Percentiles rank a stretch among this genome's conserved stretches.
phyloP scores from a whole-genome alignment of 202 grass and related monocot genomes.

The Alloteropsis angusta region DNA sequence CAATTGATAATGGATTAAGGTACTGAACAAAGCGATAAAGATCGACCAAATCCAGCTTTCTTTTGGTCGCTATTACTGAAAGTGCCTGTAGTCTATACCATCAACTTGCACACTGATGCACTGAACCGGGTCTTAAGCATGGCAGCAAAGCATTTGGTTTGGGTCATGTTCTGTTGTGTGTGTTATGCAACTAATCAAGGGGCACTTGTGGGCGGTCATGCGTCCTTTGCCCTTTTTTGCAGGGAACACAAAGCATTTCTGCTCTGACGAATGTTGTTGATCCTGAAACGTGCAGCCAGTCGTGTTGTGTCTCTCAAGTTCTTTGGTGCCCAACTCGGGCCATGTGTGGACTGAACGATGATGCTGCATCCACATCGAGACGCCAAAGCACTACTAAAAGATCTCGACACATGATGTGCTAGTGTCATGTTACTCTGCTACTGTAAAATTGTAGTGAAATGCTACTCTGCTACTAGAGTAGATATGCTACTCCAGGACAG shows the following conservation, averaged over 20 bases:
- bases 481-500: too few relatives aligned
- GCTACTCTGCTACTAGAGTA: background rate
- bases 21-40: background rate
- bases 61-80: constrained; percentile 10
- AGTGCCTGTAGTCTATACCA: background rate
- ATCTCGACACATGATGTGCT: background rate
- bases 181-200: background rate
- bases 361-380: too few relatives aligned
- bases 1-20: constrained; percentile 17
- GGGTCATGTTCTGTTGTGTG: background rate
- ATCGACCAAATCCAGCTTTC: background rate
- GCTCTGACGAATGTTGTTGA: background rate
- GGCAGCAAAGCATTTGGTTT: background rate
- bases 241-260: constrained; percentile 25
- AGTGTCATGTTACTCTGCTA: background rate
- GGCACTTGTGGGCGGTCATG: constrained; percentile 8
- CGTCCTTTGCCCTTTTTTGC: constrained; percentile 11
- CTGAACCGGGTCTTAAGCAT: constrained; percentile 23
- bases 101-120: constrained; percentile 31
- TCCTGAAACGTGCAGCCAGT: constrained; percentile 4
- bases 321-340: background rate
- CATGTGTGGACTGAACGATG: background rate
- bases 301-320: background rate
- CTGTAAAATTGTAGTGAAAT: too few relatives aligned
- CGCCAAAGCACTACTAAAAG: background rate